phyloP scores from a whole-genome alignment of 2,329 filamentous ascomycete genomes.

The Juglanconis oblonga region DNA sequence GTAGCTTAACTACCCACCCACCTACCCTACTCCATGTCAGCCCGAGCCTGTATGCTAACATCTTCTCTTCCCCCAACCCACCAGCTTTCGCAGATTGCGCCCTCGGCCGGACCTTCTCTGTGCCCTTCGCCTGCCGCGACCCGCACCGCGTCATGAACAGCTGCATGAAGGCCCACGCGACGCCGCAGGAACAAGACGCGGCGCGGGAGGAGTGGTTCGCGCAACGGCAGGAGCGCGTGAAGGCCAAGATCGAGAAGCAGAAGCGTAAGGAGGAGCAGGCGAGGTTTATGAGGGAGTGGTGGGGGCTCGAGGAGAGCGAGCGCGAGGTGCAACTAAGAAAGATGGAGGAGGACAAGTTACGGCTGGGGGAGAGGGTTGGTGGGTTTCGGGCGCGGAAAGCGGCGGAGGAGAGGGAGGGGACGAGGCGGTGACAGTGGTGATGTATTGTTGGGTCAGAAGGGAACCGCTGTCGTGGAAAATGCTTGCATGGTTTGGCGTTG shows the following conservation, averaged over 20 bases:
- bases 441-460: neutral
- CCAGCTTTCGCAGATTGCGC: slow-evolving; percentile 91
- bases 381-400: slow-evolving; percentile 41
- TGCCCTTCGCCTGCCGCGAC: slow-evolving; percentile 79
- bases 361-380: slow-evolving; percentile 51
- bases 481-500: neutral
- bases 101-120: slow-evolving; percentile 77
- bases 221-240: slow-evolving; percentile 66
- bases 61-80: neutral
- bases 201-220: slow-evolving; percentile 94
- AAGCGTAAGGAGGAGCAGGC: slow-evolving; percentile 60
- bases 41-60: neutral
- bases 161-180: slow-evolving; percentile 88
- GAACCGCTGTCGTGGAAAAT: neutral
- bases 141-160: slow-evolving; percentile 85
- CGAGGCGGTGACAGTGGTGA: slow-evolving; percentile 5
- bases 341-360: slow-evolving; percentile 52
- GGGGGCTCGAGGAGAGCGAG: slow-evolving; percentile 59
- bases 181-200: slow-evolving; percentile 78
- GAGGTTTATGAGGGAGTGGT: slow-evolving; percentile 65
- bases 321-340: slow-evolving; percentile 42
- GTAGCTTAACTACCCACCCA: slow-evolving; percentile 40
- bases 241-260: slow-evolving; percentile 63
- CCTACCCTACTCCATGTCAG: neutral
- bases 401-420: slow-evolving; percentile 19